These are phyloP conservation scores for Acanthamoeba royreba DNA, from an alignment of 208 protist genomes.

Conservation along the genomic window DNA sequence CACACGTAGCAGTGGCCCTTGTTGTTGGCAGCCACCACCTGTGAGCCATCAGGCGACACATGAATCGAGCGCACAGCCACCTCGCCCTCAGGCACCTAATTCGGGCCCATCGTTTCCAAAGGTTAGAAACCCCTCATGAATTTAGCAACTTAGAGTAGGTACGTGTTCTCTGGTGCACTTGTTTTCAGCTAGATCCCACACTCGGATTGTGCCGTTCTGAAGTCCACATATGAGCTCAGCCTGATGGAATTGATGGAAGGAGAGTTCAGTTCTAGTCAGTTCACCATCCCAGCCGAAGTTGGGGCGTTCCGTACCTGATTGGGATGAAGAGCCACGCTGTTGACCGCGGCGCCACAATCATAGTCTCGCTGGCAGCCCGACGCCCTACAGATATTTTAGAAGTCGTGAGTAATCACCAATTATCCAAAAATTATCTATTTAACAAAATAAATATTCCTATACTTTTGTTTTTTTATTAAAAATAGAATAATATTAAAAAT, in stretches of 20 bases:
- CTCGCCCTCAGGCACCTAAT: constrained; percentile 71
- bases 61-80: constrained; percentile 73
- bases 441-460: too few species aligned
- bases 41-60: constrained; percentile 66
- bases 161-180: constrained; percentile 74
- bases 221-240: constrained; percentile 82
- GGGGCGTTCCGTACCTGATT: constrained; percentile 57
- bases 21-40: constrained; percentile 78
- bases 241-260: background rate
- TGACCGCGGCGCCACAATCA: constrained; percentile 74
- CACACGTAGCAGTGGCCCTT: constrained; percentile 72
- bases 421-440: too few species aligned
- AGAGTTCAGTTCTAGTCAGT: background rate
- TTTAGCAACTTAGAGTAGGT: background rate
- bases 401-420: too few species aligned
- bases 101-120: background rate
- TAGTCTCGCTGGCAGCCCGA: constrained; percentile 80
- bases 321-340: constrained; percentile 80
- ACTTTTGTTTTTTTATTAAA: background rate
- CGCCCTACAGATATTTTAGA: constrained; percentile 60
- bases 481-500: background rate
- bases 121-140: background rate
- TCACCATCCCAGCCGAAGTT: background rate
- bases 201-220: constrained; percentile 77
- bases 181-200: constrained; percentile 83